Conservation (phyloP, 2,329 filamentous ascomycete species). For the Knufia fluminis region DNA sequence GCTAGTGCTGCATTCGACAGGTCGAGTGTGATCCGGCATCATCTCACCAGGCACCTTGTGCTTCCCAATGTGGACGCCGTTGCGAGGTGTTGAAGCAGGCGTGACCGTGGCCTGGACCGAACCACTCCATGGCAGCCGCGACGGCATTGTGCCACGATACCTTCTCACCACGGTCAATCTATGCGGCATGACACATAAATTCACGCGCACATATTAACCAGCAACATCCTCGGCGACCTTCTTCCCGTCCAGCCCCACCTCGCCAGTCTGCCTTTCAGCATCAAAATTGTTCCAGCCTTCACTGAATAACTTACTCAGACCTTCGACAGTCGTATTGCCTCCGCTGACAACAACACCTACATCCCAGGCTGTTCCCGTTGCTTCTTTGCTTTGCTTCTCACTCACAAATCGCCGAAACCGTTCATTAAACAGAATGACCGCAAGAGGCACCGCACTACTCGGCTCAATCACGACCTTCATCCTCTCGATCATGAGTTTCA, state of each 20-base stretch:
- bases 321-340: slow-evolving; percentile 57
- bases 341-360: slow-evolving; percentile 53
- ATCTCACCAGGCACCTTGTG: no score
- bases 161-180: no score
- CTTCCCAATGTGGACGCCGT: no score
- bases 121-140: no score
- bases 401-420: slow-evolving; percentile 62
- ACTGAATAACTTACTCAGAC: slow-evolving; percentile 47
- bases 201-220: no score
- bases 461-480: slow-evolving; percentile 90
- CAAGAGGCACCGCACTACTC: slow-evolving; percentile 72
- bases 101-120: no score
- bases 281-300: slow-evolving; percentile 5
- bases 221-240: slow-evolving; percentile 20
- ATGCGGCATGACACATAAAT: no score
- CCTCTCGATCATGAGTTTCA: slow-evolving; percentile 72
- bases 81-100: no score
- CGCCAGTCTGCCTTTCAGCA: slow-evolving; percentile 14
- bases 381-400: slow-evolving; percentile 41
- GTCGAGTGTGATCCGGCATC: no score
- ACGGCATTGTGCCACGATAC: no score
- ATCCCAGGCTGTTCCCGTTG: slow-evolving; percentile 65
- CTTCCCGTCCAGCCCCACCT: slow-evolving; percentile 15
- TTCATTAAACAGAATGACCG: slow-evolving; percentile 74
- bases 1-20: no score